A percentile compares a stretch with the other conserved stretches of the same genome.
Conservation (phyloP, 2,329 filamentous ascomycete species). For the Aspergillus tanneri region DNA sequence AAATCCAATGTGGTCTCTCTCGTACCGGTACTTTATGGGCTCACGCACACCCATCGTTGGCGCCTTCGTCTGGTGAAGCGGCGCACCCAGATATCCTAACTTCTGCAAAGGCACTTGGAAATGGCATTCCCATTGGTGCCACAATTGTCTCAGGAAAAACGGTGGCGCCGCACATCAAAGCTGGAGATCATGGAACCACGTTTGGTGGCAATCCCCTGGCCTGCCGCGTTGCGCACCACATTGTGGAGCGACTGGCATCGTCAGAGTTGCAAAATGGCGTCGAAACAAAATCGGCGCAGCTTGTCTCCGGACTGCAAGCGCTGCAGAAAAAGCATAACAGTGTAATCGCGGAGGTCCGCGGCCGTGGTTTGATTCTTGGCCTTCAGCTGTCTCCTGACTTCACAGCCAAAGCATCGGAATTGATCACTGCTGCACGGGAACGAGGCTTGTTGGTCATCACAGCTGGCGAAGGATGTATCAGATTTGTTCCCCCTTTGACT, state of each 20-base stretch:
- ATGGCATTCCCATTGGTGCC: constrained; percentile 92
- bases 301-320: constrained; percentile 57
- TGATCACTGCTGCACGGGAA: constrained; percentile 84
- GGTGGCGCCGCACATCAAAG: constrained; percentile 68
- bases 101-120: constrained; percentile 92
- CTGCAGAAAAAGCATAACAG: constrained; percentile 64
- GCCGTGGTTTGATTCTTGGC: constrained; percentile 81
- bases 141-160: constrained; percentile 62
- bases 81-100: constrained; percentile 94
- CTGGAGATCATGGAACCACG: constrained; percentile 88
- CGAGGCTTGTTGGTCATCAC: constrained; percentile 87
- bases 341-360: constrained; percentile 74
- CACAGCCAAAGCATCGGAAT: constrained; percentile 50
- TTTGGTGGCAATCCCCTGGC: constrained; percentile 91
- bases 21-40: constrained; percentile 91
- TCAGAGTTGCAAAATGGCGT: constrained; percentile 69
- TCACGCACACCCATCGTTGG: constrained; percentile 67
- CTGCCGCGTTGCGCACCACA: constrained; percentile 79
- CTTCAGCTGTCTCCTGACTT: constrained; percentile 74
- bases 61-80: constrained; percentile 49
- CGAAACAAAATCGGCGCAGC: constrained; percentile 62
- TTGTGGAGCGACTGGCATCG: constrained; percentile 73
- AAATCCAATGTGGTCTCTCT: constrained; percentile 92
- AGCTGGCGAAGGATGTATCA: constrained; percentile 84
- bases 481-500: constrained; percentile 84